Evolutionary conservation across 495 filamentous ascomycete species (phyloP), one percentile per base, ranked within the genome.

Genomic region (Penicillium goetzii): DNA sequence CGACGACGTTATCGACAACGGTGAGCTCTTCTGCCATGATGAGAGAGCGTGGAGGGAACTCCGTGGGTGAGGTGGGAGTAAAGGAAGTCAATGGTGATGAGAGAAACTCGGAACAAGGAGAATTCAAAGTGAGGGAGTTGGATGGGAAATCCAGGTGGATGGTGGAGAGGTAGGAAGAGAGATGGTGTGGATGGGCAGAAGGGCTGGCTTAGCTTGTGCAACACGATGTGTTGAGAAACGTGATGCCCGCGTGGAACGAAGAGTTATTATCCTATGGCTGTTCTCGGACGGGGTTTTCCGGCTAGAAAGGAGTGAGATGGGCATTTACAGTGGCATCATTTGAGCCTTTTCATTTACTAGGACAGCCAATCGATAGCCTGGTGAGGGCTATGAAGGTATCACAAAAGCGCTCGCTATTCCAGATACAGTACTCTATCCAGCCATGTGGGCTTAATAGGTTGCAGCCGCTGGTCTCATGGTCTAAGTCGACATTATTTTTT

Each of bases 21-120:
- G 53, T 56, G 53, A 56, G 33, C 32, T 56, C 28, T 36, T 55
- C 7, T n/a, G n/a, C n/a, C 30, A 55, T 21, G 51, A 26, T 30
- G 38, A n/a, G 50, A 17, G 28, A n/a, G 50, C 8, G 12, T 32
- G 50, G 14, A n/a, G 28, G 2, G 32, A 3, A 43, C 40, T 26
- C 26, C 6, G 10, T n/a, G 40, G 40, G 2, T 9, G 28, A 47
- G 26, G 30, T 0, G 25, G 2, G 38, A 41, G 25, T n/a, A 25
- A 45, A 58, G 14, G 9, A 10, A 11, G 17, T 30, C 40, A 11
- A n/a, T 1, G 28, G 17, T 43, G 38, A 58, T 19, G 55, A 45
- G 28, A 15, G 15, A 47, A 28, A 4, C 14, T 19, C 6, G 10
- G 21, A n/a, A 53, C 28, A 23, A n/a, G 15, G 11, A 26, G 1